A percentile compares a stretch with the other conserved stretches of the same genome.
phyloP scores from a whole-genome alignment of 129 eudicot species.

The Tanacetum coccineum region DNA sequence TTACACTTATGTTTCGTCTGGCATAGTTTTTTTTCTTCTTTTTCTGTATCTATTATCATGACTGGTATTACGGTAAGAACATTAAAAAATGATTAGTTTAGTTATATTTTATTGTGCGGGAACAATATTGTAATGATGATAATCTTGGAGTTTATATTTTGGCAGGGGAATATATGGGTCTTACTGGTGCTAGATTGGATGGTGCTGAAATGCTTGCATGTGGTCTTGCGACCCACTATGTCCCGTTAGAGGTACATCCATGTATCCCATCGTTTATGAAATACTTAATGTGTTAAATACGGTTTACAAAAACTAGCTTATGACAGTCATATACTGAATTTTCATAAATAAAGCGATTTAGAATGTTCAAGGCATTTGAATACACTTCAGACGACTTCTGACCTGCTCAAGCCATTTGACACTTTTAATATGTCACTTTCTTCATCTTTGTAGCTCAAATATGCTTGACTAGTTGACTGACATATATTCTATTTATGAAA shows the following conservation, averaged over 20 bases:
- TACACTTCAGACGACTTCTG: neutral
- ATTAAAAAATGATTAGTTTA: too few relatives aligned
- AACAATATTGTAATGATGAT: too few relatives aligned
- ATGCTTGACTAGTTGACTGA: conserved; percentile 5
- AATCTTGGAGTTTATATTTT: conserved; percentile 11
- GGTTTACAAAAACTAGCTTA: neutral
- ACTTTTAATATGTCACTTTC: neutral
- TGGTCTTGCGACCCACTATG: conserved; percentile 94
- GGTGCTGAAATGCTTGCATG: conserved; percentile 99
- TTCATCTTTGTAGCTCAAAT: conserved; percentile 4
- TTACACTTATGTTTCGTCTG: neutral
- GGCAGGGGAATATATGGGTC: conserved; percentile 90
- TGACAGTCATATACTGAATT: too few relatives aligned
- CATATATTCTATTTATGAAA: conserved; percentile 24
- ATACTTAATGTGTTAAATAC: neutral
- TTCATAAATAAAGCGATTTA: too few relatives aligned
- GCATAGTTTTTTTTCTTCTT: too few relatives aligned
- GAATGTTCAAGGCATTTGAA: neutral
- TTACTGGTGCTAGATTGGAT: conserved; percentile 89
- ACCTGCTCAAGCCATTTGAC: neutral
- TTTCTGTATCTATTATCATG: neutral
- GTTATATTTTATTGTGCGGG: too few relatives aligned
- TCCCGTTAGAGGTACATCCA: conserved; percentile 52
- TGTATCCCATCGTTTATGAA: too few relatives aligned
- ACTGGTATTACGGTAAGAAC: too few relatives aligned